Base-by-base conservation (phyloP, 495 filamentous ascomycete genomes). In the Talaromyces thailandensis region DNA sequence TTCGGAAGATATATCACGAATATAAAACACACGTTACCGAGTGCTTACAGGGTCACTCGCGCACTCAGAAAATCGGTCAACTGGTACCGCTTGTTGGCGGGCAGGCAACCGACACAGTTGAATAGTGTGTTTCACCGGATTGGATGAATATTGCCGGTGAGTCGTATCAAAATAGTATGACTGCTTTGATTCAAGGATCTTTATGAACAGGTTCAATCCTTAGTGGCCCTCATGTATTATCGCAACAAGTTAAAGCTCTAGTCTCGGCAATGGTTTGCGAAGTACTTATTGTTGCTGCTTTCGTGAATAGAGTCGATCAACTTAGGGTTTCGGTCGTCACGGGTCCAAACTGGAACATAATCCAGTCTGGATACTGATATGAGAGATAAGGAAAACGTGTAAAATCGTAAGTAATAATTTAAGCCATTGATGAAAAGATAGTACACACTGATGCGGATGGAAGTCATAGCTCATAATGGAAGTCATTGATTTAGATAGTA, bases 1-100 rank as follows among this genome's bases (percentile, higher is more conserved):
- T 65, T 16, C 6, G 25, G 25, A 26, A 65, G 31, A 25, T 65
- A 23, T 50, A 43, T 12, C 25, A 32, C 18, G 62, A 58, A 45
- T 45, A 26, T 12, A 59, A 43, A 18, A 12, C 43, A 21, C 11
- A 48, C 43, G 43, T 48, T 7, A 21, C 43, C 1, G 7, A 48
- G 43, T n/a, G 43, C 21, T n/a, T 48, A 48, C 43, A 48, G 18
- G 43, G 43, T 18, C n/a, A 48, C 6, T n/a, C n/a, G n/a, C n/a
- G 21, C 18, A 48, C 21, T 48, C 43, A 9, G 43, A 48, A 21
- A 48, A 48, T 5, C 43, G 21, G 18, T n/a, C 43, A 48, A 48
- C 14, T 48, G 43, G 43, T 48, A 48, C 21, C 43, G 43, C 43
- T 48, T 48, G n/a, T 23, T 48, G 43, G 43, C 43, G 16, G 43